Conservation (phyloP, 2,329 filamentous ascomycete species). For the Paramyrothecium roridum region DNA sequence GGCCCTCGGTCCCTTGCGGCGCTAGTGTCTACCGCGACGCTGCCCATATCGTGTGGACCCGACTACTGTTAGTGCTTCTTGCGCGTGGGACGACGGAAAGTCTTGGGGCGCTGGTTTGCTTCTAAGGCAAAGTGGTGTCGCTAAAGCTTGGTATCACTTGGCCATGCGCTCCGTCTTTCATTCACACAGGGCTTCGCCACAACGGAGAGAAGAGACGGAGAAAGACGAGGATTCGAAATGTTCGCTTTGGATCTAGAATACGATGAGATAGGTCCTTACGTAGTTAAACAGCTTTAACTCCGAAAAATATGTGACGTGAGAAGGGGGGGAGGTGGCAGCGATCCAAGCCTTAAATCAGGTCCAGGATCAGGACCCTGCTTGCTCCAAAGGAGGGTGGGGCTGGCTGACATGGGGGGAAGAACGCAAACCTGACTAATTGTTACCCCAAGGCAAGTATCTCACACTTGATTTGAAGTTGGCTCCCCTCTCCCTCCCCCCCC, state of each 20-base stretch:
- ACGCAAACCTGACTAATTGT: neutral
- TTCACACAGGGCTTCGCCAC: too few relatives aligned
- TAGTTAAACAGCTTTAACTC: neutral
- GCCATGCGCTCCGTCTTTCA: too few relatives aligned
- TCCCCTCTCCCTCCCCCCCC: too few relatives aligned
- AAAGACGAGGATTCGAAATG: too few relatives aligned
- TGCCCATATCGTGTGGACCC: neutral
- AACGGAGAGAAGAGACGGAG: too few relatives aligned
- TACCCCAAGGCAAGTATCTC: neutral
- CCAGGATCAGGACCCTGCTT: neutral
- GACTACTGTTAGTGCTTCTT: neutral
- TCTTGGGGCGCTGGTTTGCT: too few relatives aligned
- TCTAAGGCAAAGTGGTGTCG: neutral
- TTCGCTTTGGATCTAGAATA: neutral
- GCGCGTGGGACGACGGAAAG: neutral
- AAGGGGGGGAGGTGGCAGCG: neutral
- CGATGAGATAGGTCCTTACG: neutral
- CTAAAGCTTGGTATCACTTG: too few relatives aligned
- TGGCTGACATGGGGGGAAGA: neutral
- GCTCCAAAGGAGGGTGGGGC: neutral
- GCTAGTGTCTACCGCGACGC: neutral
- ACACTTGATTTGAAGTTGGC: neutral
- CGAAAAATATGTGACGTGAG: neutral
- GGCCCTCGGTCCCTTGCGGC: conserved; percentile 23
- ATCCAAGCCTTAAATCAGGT: neutral